Base-by-base conservation (phyloP, 352 stramenopile species). In the Phytophthora vignae region DNA sequence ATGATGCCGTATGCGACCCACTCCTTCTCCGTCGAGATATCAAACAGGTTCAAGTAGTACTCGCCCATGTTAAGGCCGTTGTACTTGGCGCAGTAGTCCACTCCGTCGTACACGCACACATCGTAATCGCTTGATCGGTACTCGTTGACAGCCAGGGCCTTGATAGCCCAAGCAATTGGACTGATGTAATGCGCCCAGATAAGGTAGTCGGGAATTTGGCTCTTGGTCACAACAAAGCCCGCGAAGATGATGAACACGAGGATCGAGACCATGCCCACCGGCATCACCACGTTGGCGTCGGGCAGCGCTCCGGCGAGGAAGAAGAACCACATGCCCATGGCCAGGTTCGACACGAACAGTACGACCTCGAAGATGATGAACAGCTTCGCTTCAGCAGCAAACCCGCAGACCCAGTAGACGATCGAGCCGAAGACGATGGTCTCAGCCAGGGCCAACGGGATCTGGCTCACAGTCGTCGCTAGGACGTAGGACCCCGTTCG, bases 401-500 rank as follows among this genome's bases (percentile, higher is more conserved):
- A 84, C 10, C 90, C 90, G 58, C 91, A 80, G 71, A 96, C 86
- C 76, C 84, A 97, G 61, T 97, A 97, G 1, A 96, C 52, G 48
- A 97, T 64, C 14, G 76, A 86, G 22, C 87, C 88, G 78, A 94
- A 97, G 8, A 93, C 56, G 11, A 94, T 63, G 1, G 82, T 83
- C 74, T 96, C 87, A 4, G 19, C 44, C 7, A 65, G 9, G 3
- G 58, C 22, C 19, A 65, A 38, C 14, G 58, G 60, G 29, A 67
- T 67, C 21, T 59, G 48, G 22, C 60, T 53, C 14, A 55, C 33
- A 4, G 59, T 56, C 0, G 33, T 59, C 9, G 60, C 60, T 2
- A 67, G 44, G 2, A 67, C 60, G 2, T 67, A 67, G 0, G 60
- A 25, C 2, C 17, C 31, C 15, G 60, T 60, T 21, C 31, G 60